Evolutionary conservation across 225 moss, liverwort and hornwort species (phyloP).

Genomic region (Climacium dendroides): DNA sequence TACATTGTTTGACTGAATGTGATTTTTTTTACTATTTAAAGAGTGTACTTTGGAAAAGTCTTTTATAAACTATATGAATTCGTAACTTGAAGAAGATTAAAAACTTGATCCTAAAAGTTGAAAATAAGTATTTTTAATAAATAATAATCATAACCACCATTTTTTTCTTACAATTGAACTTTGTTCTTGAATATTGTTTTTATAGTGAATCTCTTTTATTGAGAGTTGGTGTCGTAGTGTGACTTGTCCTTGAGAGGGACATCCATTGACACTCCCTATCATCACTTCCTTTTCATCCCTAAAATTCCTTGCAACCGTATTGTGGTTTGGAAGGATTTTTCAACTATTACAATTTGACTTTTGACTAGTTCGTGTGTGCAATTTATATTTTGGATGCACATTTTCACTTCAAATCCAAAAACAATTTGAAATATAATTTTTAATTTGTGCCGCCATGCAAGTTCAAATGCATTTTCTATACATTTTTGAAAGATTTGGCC

Average conservation of each 20-base stretch:
- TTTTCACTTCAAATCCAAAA: not conserved
- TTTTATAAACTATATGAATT: not conserved
- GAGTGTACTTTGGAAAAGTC: not conserved
- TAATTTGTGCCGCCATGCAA: rapidly evolving
- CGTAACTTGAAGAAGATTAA: not conserved
- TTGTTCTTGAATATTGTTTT: not conserved
- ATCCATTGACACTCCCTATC: not conserved
- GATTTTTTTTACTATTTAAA: not conserved
- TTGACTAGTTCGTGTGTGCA: rapidly evolving
- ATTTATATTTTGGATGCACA: not conserved
- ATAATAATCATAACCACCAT: not conserved
- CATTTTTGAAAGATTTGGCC: not conserved
- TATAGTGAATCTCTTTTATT: not conserved
- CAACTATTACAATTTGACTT: rapidly evolving
- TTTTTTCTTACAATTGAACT: not conserved
- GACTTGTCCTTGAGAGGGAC: not conserved
- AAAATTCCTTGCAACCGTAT: not conserved
- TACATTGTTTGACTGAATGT: not conserved
- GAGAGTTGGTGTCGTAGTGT: rapidly evolving
- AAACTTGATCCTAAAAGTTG: not conserved
- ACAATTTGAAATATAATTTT: not conserved
- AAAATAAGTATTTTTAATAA: not conserved
- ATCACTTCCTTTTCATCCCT: not conserved
- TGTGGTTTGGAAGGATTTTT: rapidly evolving
- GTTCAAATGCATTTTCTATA: not conserved